Evolutionary conservation across 495 filamentous ascomycete species (phyloP).

Genomic region (Annulohypoxylon stygium): DNA sequence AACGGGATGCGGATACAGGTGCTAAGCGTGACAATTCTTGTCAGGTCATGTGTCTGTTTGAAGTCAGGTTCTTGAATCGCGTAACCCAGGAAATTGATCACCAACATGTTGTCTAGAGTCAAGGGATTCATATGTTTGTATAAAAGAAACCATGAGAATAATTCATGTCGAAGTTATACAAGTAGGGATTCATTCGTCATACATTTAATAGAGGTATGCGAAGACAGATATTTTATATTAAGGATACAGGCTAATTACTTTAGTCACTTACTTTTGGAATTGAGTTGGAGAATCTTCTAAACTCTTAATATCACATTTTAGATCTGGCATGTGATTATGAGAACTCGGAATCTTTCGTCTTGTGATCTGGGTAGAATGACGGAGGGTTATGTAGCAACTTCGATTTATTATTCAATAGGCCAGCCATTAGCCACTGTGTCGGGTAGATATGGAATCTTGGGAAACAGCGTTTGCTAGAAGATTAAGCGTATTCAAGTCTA

Average conservation of each 20-base stretch:
- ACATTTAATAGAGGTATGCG: neutral
- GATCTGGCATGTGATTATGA: constrained; percentile 43
- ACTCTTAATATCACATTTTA: constrained; percentile 30
- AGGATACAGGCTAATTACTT: no score
- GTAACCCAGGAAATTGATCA: neutral
- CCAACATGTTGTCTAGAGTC: neutral
- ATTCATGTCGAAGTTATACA: neutral
- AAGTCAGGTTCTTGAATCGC: neutral
- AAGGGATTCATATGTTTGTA: neutral
- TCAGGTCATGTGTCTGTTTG: neutral
- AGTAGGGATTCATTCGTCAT: no score
- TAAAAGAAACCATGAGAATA: neutral
- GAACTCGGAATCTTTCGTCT: constrained; percentile 29
- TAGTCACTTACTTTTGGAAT: neutral
- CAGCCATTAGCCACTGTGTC: neutral
- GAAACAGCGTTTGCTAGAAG: neutral
- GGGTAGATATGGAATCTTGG: neutral
- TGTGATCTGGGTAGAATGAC: constrained; percentile 6
- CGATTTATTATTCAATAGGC: neutral
- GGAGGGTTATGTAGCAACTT: constrained; percentile 8
- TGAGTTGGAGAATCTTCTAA: constrained; percentile 7
- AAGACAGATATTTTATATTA: neutral
- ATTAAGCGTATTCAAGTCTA: neutral
- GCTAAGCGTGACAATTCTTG: neutral
- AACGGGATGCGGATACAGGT: neutral